Base-by-base conservation (phyloP, 2,329 filamentous ascomycete genomes). In the Botrytis elliptica region DNA sequence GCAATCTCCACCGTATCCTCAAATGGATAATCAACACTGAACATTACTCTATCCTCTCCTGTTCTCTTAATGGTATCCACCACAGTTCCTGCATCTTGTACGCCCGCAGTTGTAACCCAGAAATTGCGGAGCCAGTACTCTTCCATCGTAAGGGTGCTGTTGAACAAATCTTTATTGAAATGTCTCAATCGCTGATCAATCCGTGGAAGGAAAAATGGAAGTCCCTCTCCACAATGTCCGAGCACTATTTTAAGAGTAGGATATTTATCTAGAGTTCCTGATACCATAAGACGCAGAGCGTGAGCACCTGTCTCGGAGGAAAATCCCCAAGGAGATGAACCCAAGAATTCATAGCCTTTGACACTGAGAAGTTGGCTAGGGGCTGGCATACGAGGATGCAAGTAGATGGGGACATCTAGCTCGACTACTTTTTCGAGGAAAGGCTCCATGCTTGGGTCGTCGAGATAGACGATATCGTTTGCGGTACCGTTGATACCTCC, bases 21-120 rank as follows among this genome's bases (percentile, higher is more conserved):
- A 67, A 76, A 77, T n/a, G 74, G 73, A 75, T 75, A 77, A 63
- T 77, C 76, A 20, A 88, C 85, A 73, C 85, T 88, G 76, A 86
- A 89, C 78, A 90, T 75, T 2, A 90, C 83, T 18, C 82, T 82
- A 40, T 89, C 86, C 49, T 75, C 75, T 0, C 77, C 76, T 1
- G 71, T 72, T 29, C 84, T 81, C 59, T 81, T 83, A 7, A 84
- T 85, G 14, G 85, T 85, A 71, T 83, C 75, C 67, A 84, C 67
- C 8, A 85, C 77, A 7, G 73, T 81, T 82, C 83, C 82, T 10
- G 80, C 88, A 77, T 44, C 84, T 84, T 73, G 81, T 82, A 46
- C 83, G 4, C 87, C 88, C 63, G 84, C 85, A 6, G 87, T 88
- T 1, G 87, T 89, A 42, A 89, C 80, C 83, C 85, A 89, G n/a